Percentiles rank a stretch among this genome's conserved stretches.
Conservation (phyloP, 2,329 filamentous ascomycete genomes). For the Penicillium sp. region DNA sequence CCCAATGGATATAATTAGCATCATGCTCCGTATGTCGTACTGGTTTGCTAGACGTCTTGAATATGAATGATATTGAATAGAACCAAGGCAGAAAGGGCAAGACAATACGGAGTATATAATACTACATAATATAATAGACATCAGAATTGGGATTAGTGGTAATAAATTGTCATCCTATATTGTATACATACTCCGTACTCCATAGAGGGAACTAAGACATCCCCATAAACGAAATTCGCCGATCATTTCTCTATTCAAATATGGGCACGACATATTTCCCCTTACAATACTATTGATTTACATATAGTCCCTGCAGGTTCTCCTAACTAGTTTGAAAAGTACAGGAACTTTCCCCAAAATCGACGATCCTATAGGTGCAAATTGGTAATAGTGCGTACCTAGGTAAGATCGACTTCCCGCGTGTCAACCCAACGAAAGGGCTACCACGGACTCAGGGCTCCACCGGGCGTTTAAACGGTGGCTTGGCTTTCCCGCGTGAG, state of each 20-base stretch:
- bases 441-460: constrained; percentile 8
- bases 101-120: neutral
- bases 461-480: constrained; percentile 25
- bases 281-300: neutral
- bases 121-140: neutral
- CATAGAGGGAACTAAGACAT: neutral
- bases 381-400: constrained; percentile 3
- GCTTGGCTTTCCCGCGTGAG: constrained; percentile 11
- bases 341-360: neutral
- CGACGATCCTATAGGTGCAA: neutral
- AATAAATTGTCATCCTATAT: neutral
- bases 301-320: neutral
- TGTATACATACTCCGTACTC: neutral
- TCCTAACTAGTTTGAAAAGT: neutral
- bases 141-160: neutral
- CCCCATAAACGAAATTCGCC: neutral
- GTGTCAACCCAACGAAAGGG: constrained; percentile 20
- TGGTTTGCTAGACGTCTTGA: neutral
- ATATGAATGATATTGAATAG: neutral
- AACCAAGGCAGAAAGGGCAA: neutral
- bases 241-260: constrained; percentile 1
- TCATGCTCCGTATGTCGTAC: neutral
- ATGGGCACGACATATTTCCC: neutral
- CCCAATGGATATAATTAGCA: constrained; percentile 8
- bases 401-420: constrained; percentile 24